Percentiles rank a stretch among this genome's conserved stretches.
phyloP scores from a whole-genome alignment of 805 yeast species.

The Saccharomycopsis amapae region DNA sequence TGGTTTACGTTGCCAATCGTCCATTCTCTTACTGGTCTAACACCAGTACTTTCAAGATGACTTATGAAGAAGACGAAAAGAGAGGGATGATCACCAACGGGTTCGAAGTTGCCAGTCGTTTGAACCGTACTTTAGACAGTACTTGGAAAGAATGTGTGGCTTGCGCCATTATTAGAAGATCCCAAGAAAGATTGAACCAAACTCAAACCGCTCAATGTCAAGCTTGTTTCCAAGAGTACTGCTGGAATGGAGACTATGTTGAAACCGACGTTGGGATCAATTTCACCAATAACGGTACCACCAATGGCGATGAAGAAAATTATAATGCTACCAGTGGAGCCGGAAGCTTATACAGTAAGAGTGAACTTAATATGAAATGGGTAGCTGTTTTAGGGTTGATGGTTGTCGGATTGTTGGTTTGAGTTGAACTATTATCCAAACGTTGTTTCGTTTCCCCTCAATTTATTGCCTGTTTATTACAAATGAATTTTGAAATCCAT shows the following conservation, averaged over 20 bases:
- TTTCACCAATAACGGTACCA: slow-evolving; percentile 17
- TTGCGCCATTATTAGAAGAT: slow-evolving; percentile 76
- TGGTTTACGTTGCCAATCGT: slow-evolving; percentile 71
- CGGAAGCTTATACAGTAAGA: too few species aligned
- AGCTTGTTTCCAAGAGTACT: slow-evolving; percentile 61
- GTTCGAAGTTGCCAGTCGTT: slow-evolving; percentile 58
- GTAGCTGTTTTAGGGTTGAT: too few species aligned
- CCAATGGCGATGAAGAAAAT: slow-evolving; percentile 10
- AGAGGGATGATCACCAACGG: slow-evolving; percentile 63
- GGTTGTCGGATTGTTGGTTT: too few species aligned
- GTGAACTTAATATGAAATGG: too few species aligned
- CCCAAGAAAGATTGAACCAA: slow-evolving; percentile 58
- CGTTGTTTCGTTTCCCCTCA: too few species aligned
- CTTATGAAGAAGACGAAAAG: slow-evolving; percentile 52
- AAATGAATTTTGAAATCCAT: too few species aligned
- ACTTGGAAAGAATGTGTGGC: slow-evolving; percentile 72
- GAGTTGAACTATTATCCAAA: too few species aligned
- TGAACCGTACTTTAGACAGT: slow-evolving; percentile 57
- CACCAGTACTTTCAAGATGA: slow-evolving; percentile 63
- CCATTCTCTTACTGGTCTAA: slow-evolving; percentile 61
- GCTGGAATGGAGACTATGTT: slow-evolving; percentile 57
- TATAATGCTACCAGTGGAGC: slow-evolving; percentile 19
- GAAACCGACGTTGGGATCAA: slow-evolving; percentile 2
- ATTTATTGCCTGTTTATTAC: too few species aligned
- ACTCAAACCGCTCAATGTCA: slow-evolving; percentile 61